Percentiles rank a stretch among this genome's conserved stretches.
Evolutionary conservation across 106 monocot species (phyloP).

Genomic region (Dioscorea zingiberensis): DNA sequence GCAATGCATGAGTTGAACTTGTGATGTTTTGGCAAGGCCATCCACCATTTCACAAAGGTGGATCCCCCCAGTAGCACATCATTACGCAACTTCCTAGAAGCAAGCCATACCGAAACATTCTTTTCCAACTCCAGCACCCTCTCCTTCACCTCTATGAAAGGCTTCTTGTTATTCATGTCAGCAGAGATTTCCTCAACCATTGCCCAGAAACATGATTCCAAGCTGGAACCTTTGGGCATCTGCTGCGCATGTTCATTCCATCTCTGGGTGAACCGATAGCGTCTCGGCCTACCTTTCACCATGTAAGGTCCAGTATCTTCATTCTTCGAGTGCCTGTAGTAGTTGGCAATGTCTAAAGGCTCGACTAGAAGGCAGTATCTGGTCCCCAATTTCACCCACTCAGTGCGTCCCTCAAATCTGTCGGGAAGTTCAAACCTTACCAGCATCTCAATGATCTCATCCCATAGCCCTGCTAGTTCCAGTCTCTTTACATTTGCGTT

Average conservation of each 20-base stretch:
- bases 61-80: constrained; percentile 32
- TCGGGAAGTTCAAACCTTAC: constrained; percentile 39
- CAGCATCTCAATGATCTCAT: constrained; percentile 56
- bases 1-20: constrained; percentile 26
- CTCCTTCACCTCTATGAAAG: constrained; percentile 19
- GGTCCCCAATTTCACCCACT: constrained; percentile 49
- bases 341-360: constrained; percentile 60
- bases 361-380: constrained; percentile 39
- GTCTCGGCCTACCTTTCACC: constrained; percentile 37
- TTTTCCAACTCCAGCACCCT: constrained; percentile 31
- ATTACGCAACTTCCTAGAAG: constrained; percentile 13
- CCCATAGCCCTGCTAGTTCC: constrained; percentile 54
- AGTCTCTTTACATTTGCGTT: constrained; percentile 42
- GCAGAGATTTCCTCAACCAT: constrained; percentile 37
- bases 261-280: constrained; percentile 38
- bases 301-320: constrained; percentile 55
- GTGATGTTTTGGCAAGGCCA: constrained; percentile 34
- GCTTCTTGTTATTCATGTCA: constrained; percentile 12
- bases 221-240: constrained; percentile 17
- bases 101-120: constrained; percentile 19
- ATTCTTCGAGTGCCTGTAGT: constrained; percentile 48
- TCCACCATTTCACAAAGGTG: constrained; percentile 48
- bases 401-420: constrained; percentile 24
- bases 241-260: constrained; percentile 33
- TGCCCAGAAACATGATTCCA: constrained; percentile 56